A percentile compares a stretch with the other conserved stretches of the same genome.
Evolutionary conservation across 768 basidiomycete species (phyloP).

Genomic region (Pulveroboletus sp.): DNA sequence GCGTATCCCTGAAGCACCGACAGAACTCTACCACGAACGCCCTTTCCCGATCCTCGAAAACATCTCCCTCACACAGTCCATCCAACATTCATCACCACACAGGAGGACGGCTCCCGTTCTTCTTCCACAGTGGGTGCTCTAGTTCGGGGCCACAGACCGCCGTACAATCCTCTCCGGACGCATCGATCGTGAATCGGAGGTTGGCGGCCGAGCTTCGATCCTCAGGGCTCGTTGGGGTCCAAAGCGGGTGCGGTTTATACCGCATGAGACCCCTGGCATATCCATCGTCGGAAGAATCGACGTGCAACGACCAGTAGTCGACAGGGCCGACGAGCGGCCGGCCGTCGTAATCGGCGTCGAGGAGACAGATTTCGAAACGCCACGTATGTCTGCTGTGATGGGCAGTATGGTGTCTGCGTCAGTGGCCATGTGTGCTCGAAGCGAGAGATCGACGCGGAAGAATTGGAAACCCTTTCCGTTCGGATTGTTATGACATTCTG

Average conservation of each 20-base stretch:
- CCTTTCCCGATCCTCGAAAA: too few species aligned
- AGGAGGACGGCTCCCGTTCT: neutral
- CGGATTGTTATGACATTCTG: neutral
- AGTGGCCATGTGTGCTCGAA: neutral
- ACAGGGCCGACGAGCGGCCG: neutral
- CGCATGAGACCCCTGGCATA: neutral
- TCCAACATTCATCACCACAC: fast-evolving
- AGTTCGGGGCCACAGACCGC: neutral
- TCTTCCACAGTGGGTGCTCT: neutral
- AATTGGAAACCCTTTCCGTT: neutral
- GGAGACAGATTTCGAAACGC: neutral
- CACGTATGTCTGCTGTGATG: neutral
- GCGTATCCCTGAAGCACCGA: too few species aligned
- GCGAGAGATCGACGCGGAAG: neutral
- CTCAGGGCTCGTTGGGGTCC: too few species aligned
- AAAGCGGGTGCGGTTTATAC: too few species aligned
- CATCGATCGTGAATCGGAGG: neutral
- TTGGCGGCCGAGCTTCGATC: neutral
- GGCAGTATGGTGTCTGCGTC: neutral
- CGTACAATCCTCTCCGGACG: neutral
- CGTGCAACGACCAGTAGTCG: too few species aligned
- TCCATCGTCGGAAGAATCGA: neutral
- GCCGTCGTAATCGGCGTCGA: too few species aligned
- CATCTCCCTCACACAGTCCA: neutral
- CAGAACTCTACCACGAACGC: too few species aligned